Base-by-base conservation (phyloP, 2,329 filamentous ascomycete genomes). In the Aspergillus alliaceus region DNA sequence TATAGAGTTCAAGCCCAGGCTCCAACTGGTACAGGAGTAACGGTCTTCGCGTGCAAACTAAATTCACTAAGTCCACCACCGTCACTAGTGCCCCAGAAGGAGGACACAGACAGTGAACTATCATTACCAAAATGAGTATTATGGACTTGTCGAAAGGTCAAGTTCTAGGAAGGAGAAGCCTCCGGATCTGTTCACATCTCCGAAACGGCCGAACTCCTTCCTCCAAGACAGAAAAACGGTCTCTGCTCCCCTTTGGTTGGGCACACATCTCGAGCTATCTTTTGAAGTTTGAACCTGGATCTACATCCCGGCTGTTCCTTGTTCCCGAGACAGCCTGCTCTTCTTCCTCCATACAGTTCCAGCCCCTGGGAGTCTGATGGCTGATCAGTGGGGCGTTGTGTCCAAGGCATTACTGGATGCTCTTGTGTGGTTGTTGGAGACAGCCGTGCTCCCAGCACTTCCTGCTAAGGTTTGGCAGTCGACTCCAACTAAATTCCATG, bases 401-500 rank as follows among this genome's bases (percentile, higher is more conserved):
- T 48, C n/a, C n/a, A 27, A 48, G 47, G 35, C 29, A 42, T 53
- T 27, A 29, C 9, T 29, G 12, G 35, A 51, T n/a, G 37, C 20
- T 39, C 32, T 56, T 51, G 31, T 51, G 31, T 44, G 40, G 40
- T 39, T 54, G 35, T 54, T 58, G 55, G 55, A 50, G 51, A 49
- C 51, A 50, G 44, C 55, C 51, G 55, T 57, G 32, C 48, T n/a
- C 44, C 15, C 49, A 31, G 44, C 44, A 34, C 35, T 46, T 54
- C 9, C 48, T 54, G 48, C 35, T 40, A 37, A 50, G 32, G 47
- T 51, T 51, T 27, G 14, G 40, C 22, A 12, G 31, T 34, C 29
- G 48, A 58, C 56, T 58, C 56, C 56, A 56, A 58, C 25, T 49
- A 27, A 27, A 44, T 53, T 24, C 49, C 53, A 42, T 53, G 56